phyloP scores from a whole-genome alignment of 306 rosid genomes.

The Quercus robur region DNA sequence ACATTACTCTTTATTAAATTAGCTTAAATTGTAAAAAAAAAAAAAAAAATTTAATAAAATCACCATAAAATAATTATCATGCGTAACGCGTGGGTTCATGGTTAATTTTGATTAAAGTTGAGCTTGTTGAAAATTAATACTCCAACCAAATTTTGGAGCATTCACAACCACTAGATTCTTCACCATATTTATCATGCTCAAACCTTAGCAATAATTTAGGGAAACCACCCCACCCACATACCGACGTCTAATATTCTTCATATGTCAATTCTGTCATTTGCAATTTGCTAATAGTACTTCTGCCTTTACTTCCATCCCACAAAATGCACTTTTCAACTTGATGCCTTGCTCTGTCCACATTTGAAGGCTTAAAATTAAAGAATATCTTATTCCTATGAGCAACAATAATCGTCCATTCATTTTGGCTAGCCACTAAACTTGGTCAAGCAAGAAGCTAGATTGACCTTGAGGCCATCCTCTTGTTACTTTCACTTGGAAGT shows the following conservation, averaged over 20 bases:
- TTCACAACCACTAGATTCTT: too few species aligned
- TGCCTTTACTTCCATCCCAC: slow-evolving; percentile 33
- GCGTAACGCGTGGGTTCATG: fast-evolving
- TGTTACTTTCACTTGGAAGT: too few species aligned
- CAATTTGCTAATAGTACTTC: slow-evolving; percentile 19
- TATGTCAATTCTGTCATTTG: slow-evolving; percentile 25
- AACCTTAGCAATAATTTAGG: too few species aligned
- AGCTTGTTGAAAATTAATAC: too few species aligned
- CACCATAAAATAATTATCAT: too few species aligned
- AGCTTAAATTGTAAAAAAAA: too few species aligned
- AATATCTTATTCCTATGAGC: slow-evolving; percentile 23
- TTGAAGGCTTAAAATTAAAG: slow-evolving; percentile 19
- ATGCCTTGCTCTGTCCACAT: slow-evolving; percentile 25
- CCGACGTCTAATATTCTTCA: slow-evolving; percentile 21
- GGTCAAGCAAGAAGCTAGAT: background rate
- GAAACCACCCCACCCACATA: background rate
- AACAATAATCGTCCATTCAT: slow-evolving; percentile 28
- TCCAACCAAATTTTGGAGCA: too few species aligned
- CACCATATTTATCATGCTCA: too few species aligned
- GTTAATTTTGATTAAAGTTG: too few species aligned
- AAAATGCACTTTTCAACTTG: slow-evolving; percentile 28
- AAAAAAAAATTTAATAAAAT: too few species aligned
- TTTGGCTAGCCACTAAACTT: background rate
- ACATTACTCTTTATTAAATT: too few species aligned
- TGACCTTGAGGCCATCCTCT: too few species aligned